Evolutionary conservation across 1,284 basidiomycete genomes (phyloP).

Genomic region (Rhodotorula glutinis): DNA sequence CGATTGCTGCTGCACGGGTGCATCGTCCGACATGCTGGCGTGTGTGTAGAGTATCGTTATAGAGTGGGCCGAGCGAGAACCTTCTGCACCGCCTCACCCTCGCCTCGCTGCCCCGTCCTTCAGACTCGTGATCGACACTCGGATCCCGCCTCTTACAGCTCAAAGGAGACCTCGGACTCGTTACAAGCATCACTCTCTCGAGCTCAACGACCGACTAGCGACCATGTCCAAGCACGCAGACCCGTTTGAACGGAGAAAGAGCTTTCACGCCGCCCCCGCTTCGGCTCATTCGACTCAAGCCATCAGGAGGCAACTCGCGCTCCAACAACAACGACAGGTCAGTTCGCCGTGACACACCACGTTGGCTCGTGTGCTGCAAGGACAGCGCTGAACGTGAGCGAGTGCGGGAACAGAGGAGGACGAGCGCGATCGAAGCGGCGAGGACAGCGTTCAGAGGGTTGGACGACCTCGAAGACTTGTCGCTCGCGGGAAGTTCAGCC

Average conservation of each 20-base stretch:
- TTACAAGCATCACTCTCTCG: too few species aligned
- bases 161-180: too few species aligned
- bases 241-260: not conserved
- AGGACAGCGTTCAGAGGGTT: constrained; percentile 16
- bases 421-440: constrained; percentile 31
- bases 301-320: not conserved
- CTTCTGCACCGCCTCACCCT: not conserved
- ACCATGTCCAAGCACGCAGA: not conserved
- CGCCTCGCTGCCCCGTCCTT: too few species aligned
- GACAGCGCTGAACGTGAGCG: too few species aligned
- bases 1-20: not conserved
- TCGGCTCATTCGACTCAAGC: constrained; percentile 1
- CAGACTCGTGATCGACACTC: not conserved
- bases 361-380: too few species aligned
- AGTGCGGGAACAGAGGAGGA: constrained; percentile 10
- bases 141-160: too few species aligned
- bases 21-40: not conserved
- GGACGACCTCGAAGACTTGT: constrained; percentile 30
- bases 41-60: not conserved
- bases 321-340: constrained; percentile 10
- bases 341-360: too few species aligned
- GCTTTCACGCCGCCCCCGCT: constrained; percentile 6
- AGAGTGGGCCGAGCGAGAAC: too few species aligned
- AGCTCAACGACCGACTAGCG: not conserved
- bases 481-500: not conserved